A percentile compares a stretch with the other conserved stretches of the same genome.
Conservation (phyloP, 768 basidiomycete genomes). For the Trametes elegans region DNA sequence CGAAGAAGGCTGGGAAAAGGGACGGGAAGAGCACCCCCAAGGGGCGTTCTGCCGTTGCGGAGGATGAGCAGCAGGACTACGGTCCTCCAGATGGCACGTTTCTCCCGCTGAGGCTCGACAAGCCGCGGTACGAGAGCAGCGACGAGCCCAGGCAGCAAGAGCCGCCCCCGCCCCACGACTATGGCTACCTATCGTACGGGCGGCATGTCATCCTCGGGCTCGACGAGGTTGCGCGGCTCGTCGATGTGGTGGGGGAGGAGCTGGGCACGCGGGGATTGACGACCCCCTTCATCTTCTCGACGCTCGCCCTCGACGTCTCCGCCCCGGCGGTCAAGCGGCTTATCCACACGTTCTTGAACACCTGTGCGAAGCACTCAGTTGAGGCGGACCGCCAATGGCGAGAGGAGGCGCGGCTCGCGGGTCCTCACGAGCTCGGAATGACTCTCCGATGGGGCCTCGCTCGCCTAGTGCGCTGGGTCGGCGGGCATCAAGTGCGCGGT, state of each 20-base stretch:
- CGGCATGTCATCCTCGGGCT: constrained; percentile 76
- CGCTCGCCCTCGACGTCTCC: constrained; percentile 82
- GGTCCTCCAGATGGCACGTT: constrained; percentile 36
- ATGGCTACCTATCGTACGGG: constrained; percentile 73
- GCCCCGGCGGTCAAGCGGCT: constrained; percentile 71
- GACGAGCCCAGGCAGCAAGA: constrained; percentile 21
- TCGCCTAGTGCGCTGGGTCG: constrained; percentile 67
- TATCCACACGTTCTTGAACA: constrained; percentile 77
- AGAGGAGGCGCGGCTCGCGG: constrained; percentile 82
- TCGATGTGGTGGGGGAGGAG: constrained; percentile 68
- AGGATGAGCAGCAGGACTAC: constrained; percentile 33
- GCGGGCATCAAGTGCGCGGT: constrained; percentile 75
- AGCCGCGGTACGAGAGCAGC: constrained; percentile 25
- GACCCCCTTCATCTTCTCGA: constrained; percentile 90
- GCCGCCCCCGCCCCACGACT: constrained; percentile 43
- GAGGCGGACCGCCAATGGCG: constrained; percentile 60
- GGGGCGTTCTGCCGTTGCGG: constrained; percentile 33
- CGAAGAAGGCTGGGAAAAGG: constrained; percentile 16
- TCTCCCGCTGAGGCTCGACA: constrained; percentile 34
- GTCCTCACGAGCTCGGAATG: constrained; percentile 88
- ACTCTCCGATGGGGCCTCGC: constrained; percentile 90
- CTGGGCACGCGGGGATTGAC: constrained; percentile 71
- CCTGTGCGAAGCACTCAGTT: constrained; percentile 38
- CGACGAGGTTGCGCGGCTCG: constrained; percentile 67
- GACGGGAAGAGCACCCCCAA: constrained; percentile 30